Conservation (phyloP, 2,329 filamentous ascomycete genomes). For the Cercospora brassicicola region DNA sequence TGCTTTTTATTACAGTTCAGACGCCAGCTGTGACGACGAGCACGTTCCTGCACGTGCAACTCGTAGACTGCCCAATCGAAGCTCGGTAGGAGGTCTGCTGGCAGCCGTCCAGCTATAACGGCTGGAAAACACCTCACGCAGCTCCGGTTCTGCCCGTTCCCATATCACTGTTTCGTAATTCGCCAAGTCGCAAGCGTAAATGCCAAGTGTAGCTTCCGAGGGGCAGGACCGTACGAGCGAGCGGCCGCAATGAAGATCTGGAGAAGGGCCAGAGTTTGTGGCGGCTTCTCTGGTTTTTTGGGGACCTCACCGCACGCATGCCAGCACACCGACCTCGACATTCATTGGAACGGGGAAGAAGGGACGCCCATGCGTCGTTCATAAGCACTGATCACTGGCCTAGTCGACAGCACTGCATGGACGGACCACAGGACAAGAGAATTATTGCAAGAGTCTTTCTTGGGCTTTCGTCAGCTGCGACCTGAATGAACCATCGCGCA, state of each 20-base stretch:
- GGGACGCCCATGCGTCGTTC: not conserved
- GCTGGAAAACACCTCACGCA: not conserved
- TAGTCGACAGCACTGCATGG: constrained; percentile 1
- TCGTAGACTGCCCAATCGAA: not conserved
- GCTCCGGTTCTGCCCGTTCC: constrained; percentile 4
- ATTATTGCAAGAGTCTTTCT: not conserved
- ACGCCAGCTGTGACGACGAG: not conserved
- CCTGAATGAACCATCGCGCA: constrained; percentile 1
- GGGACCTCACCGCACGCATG: not conserved
- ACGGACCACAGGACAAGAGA: not conserved
- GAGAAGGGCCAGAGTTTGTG: not conserved
- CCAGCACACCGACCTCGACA: not conserved
- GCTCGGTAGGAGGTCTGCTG: not conserved
- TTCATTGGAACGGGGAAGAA: not conserved
- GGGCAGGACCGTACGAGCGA: not conserved
- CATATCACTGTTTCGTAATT: constrained; percentile 4
- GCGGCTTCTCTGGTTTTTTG: not conserved
- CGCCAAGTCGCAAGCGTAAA: constrained; percentile 7
- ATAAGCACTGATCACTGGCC: not conserved
- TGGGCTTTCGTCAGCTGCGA: not conserved
- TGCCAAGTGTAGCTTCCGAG: constrained; percentile 7
- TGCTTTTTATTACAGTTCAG: not conserved
- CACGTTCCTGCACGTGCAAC: constrained; percentile 1
- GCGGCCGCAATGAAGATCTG: constrained; percentile 3
- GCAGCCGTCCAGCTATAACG: not conserved